A percentile compares a stretch with the other conserved stretches of the same genome.
These are phyloP conservation scores for Cladosporium sp. DNA, from an alignment of 2,329 filamentous ascomycete species.

Conservation along the genomic window DNA sequence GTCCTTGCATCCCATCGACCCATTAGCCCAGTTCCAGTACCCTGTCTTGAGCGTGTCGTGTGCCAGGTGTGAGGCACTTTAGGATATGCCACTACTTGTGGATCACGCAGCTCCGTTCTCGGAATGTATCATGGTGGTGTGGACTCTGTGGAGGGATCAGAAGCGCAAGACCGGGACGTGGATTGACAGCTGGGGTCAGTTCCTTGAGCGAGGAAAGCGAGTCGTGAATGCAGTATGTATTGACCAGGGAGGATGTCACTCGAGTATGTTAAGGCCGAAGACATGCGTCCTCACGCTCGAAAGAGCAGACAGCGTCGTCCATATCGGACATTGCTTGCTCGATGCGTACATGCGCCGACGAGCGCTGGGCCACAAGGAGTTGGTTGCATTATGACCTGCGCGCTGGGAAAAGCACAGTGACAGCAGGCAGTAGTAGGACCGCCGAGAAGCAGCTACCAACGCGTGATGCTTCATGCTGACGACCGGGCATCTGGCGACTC, in stretches of 20 bases:
- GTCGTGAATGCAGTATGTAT: not conserved
- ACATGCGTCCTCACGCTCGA: not conserved
- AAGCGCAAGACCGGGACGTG: not conserved
- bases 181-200: not conserved
- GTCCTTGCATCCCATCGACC: not conserved
- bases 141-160: not conserved
- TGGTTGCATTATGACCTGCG: not conserved
- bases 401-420: not conserved
- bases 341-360: conserved; percentile 2
- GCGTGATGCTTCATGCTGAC: not conserved
- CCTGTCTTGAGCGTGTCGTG: not conserved
- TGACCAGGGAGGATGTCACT: not conserved
- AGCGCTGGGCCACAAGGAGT: not conserved
- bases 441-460: not conserved
- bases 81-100: not conserved
- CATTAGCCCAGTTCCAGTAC: not conserved
- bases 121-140: not conserved
- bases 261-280: not conserved
- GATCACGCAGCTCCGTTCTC: not conserved
- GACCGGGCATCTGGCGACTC: conserved; percentile 11
- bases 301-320: not conserved
- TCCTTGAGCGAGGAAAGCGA: not conserved
- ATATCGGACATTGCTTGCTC: conserved; percentile 9
- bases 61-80: not conserved
- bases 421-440: not conserved